These are phyloP conservation scores for Carpinus fangiana DNA, from an alignment of 306 rosid genomes.

Conservation along the genomic window DNA sequence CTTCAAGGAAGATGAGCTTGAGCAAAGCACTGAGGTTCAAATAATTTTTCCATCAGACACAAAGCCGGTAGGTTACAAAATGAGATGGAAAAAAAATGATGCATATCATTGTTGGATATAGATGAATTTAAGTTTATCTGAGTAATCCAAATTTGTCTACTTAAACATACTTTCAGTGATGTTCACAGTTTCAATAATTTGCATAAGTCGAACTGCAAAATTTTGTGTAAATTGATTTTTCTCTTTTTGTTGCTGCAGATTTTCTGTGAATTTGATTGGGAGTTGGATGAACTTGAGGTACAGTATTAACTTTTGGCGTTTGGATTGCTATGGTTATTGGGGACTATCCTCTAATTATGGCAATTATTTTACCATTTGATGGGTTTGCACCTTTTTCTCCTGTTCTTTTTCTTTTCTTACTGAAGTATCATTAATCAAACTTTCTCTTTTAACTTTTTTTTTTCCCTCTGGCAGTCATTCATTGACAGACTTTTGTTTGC, in stretches of 20 bases:
- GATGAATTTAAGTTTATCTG: background rate
- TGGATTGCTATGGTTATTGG: background rate
- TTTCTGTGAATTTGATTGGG: constrained; percentile 91
- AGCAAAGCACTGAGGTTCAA: constrained; percentile 85
- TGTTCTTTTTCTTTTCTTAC: too few relatives aligned
- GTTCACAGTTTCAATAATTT: background rate
- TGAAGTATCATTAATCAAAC: background rate
- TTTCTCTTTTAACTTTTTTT: background rate
- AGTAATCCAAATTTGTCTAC: background rate
- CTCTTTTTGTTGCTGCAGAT: constrained; percentile 46
- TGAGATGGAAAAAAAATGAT: constrained; percentile 8
- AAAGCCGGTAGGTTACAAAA: constrained; percentile 61
- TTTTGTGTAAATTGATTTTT: constrained; percentile 14
- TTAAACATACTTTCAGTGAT: background rate
- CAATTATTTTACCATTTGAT: background rate
- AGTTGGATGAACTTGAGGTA: constrained; percentile 84
- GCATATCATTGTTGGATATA: constrained; percentile 9
- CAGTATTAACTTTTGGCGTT: constrained; percentile 10
- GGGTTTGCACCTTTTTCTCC: background rate
- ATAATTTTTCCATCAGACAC: constrained; percentile 68
- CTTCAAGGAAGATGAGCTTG: constrained; percentile 79
- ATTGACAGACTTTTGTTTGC: constrained; percentile 1
- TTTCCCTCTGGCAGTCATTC: background rate
- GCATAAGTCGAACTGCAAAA: background rate
- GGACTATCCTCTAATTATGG: too few relatives aligned